Evolutionary conservation across 2,329 filamentous ascomycete species (phyloP), one percentile per base, ranked within the genome.

Genomic region (Calonectria henricotiae): DNA sequence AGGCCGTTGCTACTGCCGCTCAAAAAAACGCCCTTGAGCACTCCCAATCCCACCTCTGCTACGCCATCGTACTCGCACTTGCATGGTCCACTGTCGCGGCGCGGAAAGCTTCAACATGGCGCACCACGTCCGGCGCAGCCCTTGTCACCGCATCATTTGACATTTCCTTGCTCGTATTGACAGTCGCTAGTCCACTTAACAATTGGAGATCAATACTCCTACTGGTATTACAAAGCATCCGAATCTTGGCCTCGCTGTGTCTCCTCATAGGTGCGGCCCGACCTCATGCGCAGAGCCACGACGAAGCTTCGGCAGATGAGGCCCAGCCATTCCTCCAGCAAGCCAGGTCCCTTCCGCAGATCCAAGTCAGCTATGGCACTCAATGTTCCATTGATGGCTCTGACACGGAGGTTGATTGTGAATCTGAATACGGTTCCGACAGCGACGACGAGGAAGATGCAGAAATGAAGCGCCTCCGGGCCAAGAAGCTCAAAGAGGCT

Each of bases 401-500:
- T 5, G 60, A 65, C 1, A 37, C 49, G 1, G 66, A 66, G 3
- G 55, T 62, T 5, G 71, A 72, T 4, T 25, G 32, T 2, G 61
- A 61, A 1, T 47, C n/a, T 37, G 62, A 25, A 0, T 64, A 66
- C 15, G 46, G 55, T 17, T 23, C 30, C 0, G 68, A 68, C 20
- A 68, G 60, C 9, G 74, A 70, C 15, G 75, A 79, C 8, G 79
- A 64, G 0, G 73, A 79, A 1, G 78, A 75, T 1, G 69, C 73
- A 3, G 72, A 72, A 5, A 75, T 80, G 25, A 80, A 80, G 49
- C 74, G 76, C n/a, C 46, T 72, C 3, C 76, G 78, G 1, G 75
- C 74, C 23, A 74, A 79, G 62, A 72, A 73, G 3, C 73, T 82
- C 41, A 67, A 77, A 13, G 71, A 80, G 6, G 73, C 73, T 1